Conservation (phyloP, 116 monocot species). For the Dioscorea cayenensis region DNA sequence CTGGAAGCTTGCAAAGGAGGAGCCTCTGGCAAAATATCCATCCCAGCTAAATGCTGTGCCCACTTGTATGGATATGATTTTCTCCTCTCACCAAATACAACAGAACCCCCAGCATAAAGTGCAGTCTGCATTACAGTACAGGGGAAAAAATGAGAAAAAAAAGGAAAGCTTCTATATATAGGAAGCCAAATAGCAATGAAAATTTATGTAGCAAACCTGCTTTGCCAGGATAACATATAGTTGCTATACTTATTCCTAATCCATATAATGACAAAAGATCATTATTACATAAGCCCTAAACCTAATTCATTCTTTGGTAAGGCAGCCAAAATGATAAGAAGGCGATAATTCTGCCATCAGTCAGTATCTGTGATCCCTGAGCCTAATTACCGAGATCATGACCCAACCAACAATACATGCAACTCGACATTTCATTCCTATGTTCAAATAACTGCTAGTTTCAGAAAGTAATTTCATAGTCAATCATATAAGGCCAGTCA, state of each 20-base stretch:
- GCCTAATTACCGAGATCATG: no score
- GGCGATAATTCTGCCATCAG: no score
- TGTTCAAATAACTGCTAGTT: neutral
- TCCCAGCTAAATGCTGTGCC: conserved; percentile 98
- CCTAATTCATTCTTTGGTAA: no score
- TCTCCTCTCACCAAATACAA: conserved; percentile 50
- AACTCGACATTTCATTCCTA: neutral
- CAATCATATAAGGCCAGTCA: neutral
- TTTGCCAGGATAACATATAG: no score
- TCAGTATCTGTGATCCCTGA: no score
- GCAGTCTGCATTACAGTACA: conserved; percentile 48
- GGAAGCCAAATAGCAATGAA: neutral
- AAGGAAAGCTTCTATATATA: neutral
- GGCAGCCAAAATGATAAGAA: no score
- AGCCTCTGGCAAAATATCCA: conserved; percentile 85
- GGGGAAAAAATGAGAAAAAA: neutral
- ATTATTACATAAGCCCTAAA: no score
- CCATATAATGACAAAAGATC: no score
- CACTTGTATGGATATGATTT: conserved; percentile 81
- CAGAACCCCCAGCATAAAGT: conserved; percentile 52
- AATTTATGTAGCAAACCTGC: neutral
- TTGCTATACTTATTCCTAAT: no score
- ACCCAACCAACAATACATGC: no score
- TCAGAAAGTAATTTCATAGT: neutral
- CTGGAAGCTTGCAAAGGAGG: conserved; percentile 34